Evolutionary conservation across 2,329 filamentous ascomycete species (phyloP).

Genomic region (Blastomyces percursus): DNA sequence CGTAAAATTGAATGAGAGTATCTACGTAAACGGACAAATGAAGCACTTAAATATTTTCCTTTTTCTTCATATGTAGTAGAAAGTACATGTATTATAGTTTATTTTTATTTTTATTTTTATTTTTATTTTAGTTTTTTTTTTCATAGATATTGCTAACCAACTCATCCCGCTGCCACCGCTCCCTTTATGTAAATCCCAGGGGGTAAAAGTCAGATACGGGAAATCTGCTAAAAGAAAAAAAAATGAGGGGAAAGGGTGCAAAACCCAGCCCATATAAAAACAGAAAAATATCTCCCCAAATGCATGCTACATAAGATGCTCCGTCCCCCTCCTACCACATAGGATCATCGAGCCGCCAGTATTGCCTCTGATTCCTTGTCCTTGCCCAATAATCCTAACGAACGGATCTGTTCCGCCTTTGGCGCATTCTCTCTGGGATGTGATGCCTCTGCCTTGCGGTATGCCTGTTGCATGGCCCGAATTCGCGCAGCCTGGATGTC

Average conservation of each 20-base stretch:
- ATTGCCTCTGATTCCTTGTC: conserved; percentile 65
- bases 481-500: conserved; percentile 61
- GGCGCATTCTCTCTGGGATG: conserved; percentile 70
- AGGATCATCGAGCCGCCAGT: conserved; percentile 20
- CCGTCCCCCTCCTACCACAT: conserved; percentile 7
- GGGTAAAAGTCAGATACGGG: neutral
- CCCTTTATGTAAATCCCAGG: neutral
- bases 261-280: neutral
- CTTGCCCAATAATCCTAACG: conserved; percentile 70
- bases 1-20: neutral
- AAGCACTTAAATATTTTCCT: neutral
- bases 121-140: no score
- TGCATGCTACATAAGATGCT: neutral
- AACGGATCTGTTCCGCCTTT: conserved; percentile 75
- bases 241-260: conserved; percentile 14
- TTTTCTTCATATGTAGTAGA: neutral
- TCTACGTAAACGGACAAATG: neutral
- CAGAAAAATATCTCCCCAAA: neutral
- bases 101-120: no score
- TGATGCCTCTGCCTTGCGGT: conserved; percentile 65
- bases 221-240: neutral
- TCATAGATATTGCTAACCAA: neutral
- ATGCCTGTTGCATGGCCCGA: conserved; percentile 68
- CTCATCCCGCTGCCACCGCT: neutral
- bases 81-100: neutral